Base-by-base conservation (phyloP, 1,284 basidiomycete genomes). In the Entoloma clypeatum region DNA sequence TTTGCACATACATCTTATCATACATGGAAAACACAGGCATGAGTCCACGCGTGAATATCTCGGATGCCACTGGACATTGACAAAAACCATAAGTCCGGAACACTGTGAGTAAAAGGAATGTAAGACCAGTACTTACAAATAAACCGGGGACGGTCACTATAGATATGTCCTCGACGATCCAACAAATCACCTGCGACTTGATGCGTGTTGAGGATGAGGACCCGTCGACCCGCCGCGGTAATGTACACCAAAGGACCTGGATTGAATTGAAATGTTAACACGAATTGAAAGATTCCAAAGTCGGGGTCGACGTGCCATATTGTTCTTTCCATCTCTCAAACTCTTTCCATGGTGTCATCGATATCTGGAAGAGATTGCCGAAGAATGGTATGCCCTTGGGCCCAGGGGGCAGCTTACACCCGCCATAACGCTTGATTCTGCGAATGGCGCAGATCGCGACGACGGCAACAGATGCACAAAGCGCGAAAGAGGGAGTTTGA, bases 121-220 rank as follows among this genome's bases (percentile, higher is more conserved):
- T n/a, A n/a, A n/a, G n/a, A n/a, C n/a, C n/a, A n/a, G n/a, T 17
- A 19, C 22, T 34, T 30, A 27, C 41, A 18, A 30, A 31, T 28
- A 16, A 43, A 36, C n/a, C 26, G 28, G 7, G 29, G 33, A 16
- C 18, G 17, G 28, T 32, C 29, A 26, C 30, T 34, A 14, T 32
- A 46, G 21, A 43, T 38, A 4, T 36, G 29, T 11, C 40, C 25
- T 14, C 44, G 40, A 21, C 36, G 34, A 17, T 46, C 44, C 8
- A 46, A 34, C 16, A 47, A 24, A 17, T 47, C 45, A 19, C 16
- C 25, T 5, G 41, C 45, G 7, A 31, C 41, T 21, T 18, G 35
- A 17, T 47, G 41, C 13, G 36, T 23, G 19, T 41, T 43, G 18
- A 49, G 37, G 14, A 47, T 38, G 24, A 49, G 18, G 21, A 39